Percentiles rank a stretch among this genome's conserved stretches.
phyloP scores from a whole-genome alignment of 768 basidiomycete genomes.

The Solioccasus polychromus region DNA sequence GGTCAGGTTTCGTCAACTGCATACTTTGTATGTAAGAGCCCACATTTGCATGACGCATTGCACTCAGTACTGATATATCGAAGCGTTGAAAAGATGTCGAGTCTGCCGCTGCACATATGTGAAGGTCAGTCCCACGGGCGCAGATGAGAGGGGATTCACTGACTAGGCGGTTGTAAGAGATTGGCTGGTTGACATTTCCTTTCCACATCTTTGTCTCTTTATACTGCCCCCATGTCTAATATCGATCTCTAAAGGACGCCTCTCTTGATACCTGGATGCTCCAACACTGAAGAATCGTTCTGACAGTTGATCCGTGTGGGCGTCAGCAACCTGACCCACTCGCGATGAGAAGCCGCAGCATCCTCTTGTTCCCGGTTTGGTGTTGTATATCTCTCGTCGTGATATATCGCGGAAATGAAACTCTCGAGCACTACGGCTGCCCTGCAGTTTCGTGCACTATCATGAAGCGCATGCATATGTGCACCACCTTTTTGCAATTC shows the following conservation, averaged over 20 bases:
- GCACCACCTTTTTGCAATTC: too few species aligned
- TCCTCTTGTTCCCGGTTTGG: conserved; percentile 1
- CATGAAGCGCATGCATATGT: too few species aligned
- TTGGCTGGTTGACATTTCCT: conserved; percentile 1
- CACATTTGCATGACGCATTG: conserved; percentile 14
- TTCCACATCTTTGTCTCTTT: conserved; percentile 3
- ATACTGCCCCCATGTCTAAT: too few species aligned
- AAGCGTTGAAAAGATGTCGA: too few species aligned
- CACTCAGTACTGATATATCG: neutral
- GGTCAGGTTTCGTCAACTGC: conserved; percentile 1
- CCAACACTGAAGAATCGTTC: too few species aligned
- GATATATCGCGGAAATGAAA: conserved; percentile 4
- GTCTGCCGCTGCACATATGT: too few species aligned
- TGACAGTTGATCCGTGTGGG: too few species aligned
- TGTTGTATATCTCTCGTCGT: neutral
- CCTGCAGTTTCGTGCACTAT: too few species aligned
- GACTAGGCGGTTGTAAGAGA: conserved; percentile 6
- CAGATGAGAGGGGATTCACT: conserved; percentile 4
- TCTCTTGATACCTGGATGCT: neutral
- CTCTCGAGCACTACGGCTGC: conserved; percentile 2
- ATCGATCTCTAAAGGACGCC: neutral
- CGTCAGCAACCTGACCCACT: too few species aligned
- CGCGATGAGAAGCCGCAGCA: neutral
- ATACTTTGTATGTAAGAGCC: neutral
- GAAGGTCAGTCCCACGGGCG: too few species aligned